Evolutionary conservation across 2,329 filamentous ascomycete species (phyloP).

Genomic region (Fusarium xylarioides): DNA sequence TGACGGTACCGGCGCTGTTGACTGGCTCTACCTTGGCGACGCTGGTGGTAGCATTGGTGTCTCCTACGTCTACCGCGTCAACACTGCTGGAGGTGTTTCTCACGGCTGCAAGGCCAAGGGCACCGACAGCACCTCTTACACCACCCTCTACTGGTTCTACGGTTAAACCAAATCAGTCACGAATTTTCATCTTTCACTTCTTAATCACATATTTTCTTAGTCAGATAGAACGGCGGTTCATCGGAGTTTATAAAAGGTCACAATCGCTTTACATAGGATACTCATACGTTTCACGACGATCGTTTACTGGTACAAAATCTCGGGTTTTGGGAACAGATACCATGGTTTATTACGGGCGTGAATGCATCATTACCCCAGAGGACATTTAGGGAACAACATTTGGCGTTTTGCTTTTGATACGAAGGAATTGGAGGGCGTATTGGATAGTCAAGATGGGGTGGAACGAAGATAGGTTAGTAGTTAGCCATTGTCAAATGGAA

Average conservation of each 20-base stretch:
- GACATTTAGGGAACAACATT: constrained; percentile 1
- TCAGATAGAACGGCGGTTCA: constrained; percentile 30
- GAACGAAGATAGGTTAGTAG: neutral
- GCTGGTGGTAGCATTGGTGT: constrained; percentile 51
- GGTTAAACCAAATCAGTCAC: constrained; percentile 39
- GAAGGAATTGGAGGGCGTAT: neutral
- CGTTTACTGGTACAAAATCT: constrained; percentile 23
- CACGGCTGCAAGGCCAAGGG: constrained; percentile 56
- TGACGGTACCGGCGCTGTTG: constrained; percentile 60
- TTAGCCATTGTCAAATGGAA: constrained; percentile 6
- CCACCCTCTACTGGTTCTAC: constrained; percentile 69
- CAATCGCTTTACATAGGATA: constrained; percentile 34
- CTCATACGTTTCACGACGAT: constrained; percentile 31
- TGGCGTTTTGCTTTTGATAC: constrained; percentile 21
- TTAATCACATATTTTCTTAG: constrained; percentile 25
- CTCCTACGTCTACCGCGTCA: constrained; percentile 62
- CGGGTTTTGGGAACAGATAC: constrained; percentile 34
- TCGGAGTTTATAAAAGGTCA: constrained; percentile 37
- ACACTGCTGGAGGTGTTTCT: constrained; percentile 61
- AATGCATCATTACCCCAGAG: constrained; percentile 12
- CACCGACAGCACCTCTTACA: constrained; percentile 62
- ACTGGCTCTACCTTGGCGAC: constrained; percentile 62
- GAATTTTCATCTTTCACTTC: constrained; percentile 10
- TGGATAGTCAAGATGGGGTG: neutral
- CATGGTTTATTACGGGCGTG: constrained; percentile 24